Evolutionary conservation across 257 asterid species (phyloP), one percentile per base, ranked within the genome.

Genomic region (Gentiana straminea): DNA sequence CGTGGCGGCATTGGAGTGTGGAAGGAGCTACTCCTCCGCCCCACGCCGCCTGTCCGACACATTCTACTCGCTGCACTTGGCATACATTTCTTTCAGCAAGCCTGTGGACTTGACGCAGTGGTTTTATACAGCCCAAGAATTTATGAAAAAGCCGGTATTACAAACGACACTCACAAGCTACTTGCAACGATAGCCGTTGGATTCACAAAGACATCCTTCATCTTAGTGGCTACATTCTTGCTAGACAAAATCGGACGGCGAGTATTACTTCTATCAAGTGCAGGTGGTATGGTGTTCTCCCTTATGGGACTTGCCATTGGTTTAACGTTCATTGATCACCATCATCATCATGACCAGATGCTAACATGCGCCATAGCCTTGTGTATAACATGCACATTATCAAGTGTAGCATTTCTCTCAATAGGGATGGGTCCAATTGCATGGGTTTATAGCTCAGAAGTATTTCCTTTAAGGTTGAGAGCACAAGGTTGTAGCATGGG

Each of bases 151-250:
- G 78, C 78, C 0, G 75, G 78, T 1, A 54, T 73, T 32, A 64
- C 52, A 1, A 64, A 54, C 1, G 69, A 62, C 8, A 62, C 47
- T 1, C 64, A 76, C 6, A 68, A 66, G 57, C 70, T 81, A 2
- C 76, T 83, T 3, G 82, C 84, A 5, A 78, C 89, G 0, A 73
- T 83, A 1, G 86, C 84, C 10, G 83, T 81, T 2, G 88, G 94
- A 11, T 13, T 71, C 1, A 53, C 78, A 24, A 81, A 81, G 60
- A 83, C 85, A 1, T 0, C 65, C 1, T 81, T 73, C 67, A 60
- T 76, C 46, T 51, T 83, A 13, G 83, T 83, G 15, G 70, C 94
- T 1, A 81, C 89, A 2, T 81, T 76, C 55, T 45, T 67, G 9
- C 78, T 81, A 1, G 94, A 81, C 69, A 70, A 13, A 50, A 39